phyloP scores from a whole-genome alignment of 2,329 filamentous ascomycete genomes.

The Herpotrichia juniperi region DNA sequence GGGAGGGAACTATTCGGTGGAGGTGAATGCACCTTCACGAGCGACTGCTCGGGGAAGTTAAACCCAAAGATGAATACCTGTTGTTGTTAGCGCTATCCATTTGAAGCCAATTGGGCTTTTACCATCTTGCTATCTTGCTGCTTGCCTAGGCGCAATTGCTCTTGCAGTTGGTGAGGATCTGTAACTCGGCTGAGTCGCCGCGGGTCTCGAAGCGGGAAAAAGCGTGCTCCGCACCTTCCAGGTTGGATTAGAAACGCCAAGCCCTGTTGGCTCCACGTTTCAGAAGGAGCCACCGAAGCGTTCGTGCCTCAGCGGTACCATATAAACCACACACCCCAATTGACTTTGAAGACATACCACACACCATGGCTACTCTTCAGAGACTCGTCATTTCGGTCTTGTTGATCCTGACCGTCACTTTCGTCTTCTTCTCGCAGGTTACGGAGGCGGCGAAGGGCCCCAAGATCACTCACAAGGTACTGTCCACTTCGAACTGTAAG shows the following conservation, averaged over 20 bases:
- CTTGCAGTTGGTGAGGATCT: conserved; percentile 12
- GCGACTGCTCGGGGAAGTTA: conserved; percentile 81
- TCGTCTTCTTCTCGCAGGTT: conserved; percentile 43
- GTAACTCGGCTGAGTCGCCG: neutral
- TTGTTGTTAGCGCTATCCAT: conserved; percentile 17
- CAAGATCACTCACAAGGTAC: conserved; percentile 91
- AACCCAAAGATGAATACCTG: conserved; percentile 85
- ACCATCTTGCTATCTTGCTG: conserved; percentile 31
- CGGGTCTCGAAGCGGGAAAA: conserved; percentile 18
- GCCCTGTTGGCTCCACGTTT: conserved; percentile 33
- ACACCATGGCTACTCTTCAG: conserved; percentile 76
- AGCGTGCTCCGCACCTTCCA: conserved; percentile 15
- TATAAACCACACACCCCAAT: conserved; percentile 32
- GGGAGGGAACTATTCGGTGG: conserved; percentile 39
- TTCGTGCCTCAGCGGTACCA: conserved; percentile 22
- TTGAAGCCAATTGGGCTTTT: conserved; percentile 8
- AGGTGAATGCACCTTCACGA: conserved; percentile 71
- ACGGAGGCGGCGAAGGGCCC: conserved; percentile 67
- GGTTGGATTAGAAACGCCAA: conserved; percentile 27
- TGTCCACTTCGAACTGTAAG: conserved; percentile 5
- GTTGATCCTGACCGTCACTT: conserved; percentile 73
- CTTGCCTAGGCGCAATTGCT: conserved; percentile 16
- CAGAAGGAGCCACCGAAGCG: conserved; percentile 19
- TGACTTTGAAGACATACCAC: conserved; percentile 19
- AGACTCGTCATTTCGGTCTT: conserved; percentile 73